These are phyloP conservation scores for Fusarium albidum DNA, from an alignment of 2,329 filamentous ascomycete genomes.

Conservation along the genomic window DNA sequence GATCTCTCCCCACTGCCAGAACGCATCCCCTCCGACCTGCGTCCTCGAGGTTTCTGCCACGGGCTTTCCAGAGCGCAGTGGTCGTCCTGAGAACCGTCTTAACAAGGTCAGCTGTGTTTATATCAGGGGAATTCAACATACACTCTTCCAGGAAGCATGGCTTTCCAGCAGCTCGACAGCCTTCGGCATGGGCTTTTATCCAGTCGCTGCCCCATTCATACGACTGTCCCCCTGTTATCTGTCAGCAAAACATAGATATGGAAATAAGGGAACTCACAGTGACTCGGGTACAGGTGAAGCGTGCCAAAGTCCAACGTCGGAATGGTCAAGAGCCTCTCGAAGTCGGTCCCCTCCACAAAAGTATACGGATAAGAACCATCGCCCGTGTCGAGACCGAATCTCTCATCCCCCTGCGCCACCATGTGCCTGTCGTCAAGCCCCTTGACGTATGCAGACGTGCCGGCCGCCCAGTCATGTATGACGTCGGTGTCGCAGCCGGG, in stretches of 20 bases:
- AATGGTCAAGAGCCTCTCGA: slow-evolving; percentile 59
- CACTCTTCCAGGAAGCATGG: slow-evolving; percentile 45
- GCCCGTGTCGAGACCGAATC: slow-evolving; percentile 44
- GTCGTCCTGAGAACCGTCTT: slow-evolving; percentile 35
- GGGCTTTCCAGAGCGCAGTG: slow-evolving; percentile 57
- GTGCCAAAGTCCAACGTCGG: slow-evolving; percentile 58
- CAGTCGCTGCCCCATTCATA: slow-evolving; percentile 18
- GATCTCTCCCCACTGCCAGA: slow-evolving; percentile 52
- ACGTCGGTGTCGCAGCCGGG: slow-evolving; percentile 19
- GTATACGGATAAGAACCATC: slow-evolving; percentile 62
- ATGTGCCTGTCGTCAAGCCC: slow-evolving; percentile 68
- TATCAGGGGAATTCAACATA: slow-evolving; percentile 24
- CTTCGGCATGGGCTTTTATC: slow-evolving; percentile 37
- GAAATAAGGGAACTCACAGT: slow-evolving; percentile 32
- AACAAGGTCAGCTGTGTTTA: not conserved
- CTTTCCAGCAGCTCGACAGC: slow-evolving; percentile 40
- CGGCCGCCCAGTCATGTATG: slow-evolving; percentile 63
- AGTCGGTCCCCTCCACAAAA: slow-evolving; percentile 59
- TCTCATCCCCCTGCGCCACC: slow-evolving; percentile 10
- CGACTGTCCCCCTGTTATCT: not conserved
- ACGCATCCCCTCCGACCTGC: slow-evolving; percentile 45
- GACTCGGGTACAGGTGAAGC: slow-evolving; percentile 42
- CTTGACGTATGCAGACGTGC: slow-evolving; percentile 66
- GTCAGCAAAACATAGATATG: too few relatives aligned
- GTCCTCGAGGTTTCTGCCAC: slow-evolving; percentile 47